Evolutionary conservation across 768 basidiomycete genomes (phyloP).

Genomic region (Panaeolus cyanescens): DNA sequence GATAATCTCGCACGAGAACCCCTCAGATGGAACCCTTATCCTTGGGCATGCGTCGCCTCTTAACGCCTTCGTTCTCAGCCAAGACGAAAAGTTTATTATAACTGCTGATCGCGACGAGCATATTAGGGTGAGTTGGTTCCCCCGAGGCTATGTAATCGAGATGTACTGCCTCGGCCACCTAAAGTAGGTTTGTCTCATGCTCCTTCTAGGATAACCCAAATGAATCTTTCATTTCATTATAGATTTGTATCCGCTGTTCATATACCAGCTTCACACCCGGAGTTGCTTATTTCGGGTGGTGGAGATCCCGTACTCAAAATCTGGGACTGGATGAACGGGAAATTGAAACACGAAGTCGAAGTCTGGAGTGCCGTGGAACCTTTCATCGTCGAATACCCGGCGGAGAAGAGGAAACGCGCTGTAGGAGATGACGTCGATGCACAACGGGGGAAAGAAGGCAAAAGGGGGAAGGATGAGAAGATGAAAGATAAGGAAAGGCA

Average conservation of each 20-base stretch:
- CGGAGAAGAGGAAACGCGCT: constrained; percentile 21
- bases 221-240: background rate
- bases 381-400: constrained; percentile 43
- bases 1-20: constrained; percentile 66
- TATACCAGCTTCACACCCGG: constrained; percentile 49
- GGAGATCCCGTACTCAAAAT: constrained; percentile 78
- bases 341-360: constrained; percentile 48
- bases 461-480: constrained; percentile 20
- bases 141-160: constrained; percentile 84
- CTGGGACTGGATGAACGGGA: constrained; percentile 80
- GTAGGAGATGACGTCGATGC: constrained; percentile 25
- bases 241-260: constrained; percentile 88
- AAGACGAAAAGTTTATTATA: constrained; percentile 73
- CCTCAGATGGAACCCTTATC: constrained; percentile 67
- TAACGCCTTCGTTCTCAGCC: constrained; percentile 68
- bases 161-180: constrained; percentile 84
- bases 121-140: constrained; percentile 88
- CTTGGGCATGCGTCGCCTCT: constrained; percentile 90
- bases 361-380: constrained; percentile 51
- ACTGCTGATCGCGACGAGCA: constrained; percentile 97
- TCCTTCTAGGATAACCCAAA: background rate
- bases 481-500: constrained; percentile 19
- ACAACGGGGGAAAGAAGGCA: constrained; percentile 17
- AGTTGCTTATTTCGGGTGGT: constrained; percentile 78
- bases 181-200: constrained; percentile 60